phyloP scores from a whole-genome alignment of 2,329 filamentous ascomycete genomes.

The Claviceps fusiformis region DNA sequence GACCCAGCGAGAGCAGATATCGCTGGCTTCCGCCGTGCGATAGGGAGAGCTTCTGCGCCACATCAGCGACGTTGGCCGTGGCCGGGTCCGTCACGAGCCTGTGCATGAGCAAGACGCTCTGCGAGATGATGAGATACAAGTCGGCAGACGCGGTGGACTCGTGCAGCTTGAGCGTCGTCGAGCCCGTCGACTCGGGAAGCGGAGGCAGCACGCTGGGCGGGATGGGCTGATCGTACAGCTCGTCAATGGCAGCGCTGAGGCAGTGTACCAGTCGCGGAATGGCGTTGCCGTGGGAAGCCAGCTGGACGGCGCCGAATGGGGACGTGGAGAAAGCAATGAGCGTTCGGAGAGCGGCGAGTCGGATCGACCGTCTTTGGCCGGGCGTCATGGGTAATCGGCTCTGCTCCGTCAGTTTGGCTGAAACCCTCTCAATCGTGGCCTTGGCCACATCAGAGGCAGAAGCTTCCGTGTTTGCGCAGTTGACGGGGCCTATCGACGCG shows the following conservation, averaged over 20 bases:
- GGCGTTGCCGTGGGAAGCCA: constrained; percentile 54
- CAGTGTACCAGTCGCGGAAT: constrained; percentile 64
- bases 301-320: constrained; percentile 47
- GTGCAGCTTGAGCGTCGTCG: constrained; percentile 3
- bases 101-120: constrained; percentile 36
- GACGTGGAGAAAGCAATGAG: constrained; percentile 47
- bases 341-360: constrained; percentile 35
- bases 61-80: constrained; percentile 37
- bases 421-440: constrained; percentile 47
- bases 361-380: constrained; percentile 28
- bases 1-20: constrained; percentile 65
- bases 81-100: constrained; percentile 34
- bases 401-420: constrained; percentile 45
- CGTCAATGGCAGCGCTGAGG: constrained; percentile 51
- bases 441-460: constrained; percentile 28
- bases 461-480: constrained; percentile 24
- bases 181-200: constrained; percentile 4
- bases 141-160: constrained; percentile 12
- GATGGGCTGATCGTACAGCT: constrained; percentile 49
- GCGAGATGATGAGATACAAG: constrained; percentile 34
- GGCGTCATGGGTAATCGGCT: constrained; percentile 25
- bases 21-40: constrained; percentile 66
- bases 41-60: constrained; percentile 56
- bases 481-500: constrained; percentile 53
- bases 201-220: constrained; percentile 25